phyloP scores from a whole-genome alignment of 2,329 filamentous ascomycete genomes.

The Drechmeria coniospora region DNA sequence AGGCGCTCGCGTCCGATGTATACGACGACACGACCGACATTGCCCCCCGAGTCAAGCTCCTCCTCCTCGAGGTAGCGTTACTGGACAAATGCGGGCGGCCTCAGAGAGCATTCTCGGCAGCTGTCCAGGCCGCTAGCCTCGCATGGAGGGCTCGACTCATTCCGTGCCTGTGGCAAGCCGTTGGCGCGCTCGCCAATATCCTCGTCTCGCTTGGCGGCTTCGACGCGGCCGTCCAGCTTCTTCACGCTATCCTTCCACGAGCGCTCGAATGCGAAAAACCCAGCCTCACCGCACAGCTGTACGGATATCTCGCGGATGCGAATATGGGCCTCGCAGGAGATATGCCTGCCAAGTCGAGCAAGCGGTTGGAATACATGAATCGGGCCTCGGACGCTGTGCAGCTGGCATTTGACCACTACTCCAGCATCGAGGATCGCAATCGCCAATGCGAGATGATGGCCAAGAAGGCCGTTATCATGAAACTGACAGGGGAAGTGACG shows the following conservation, averaged over 20 bases:
- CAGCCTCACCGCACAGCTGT: constrained; percentile 48
- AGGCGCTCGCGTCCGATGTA: constrained; percentile 24
- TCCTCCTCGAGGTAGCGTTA: constrained; percentile 58
- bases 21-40: constrained; percentile 36
- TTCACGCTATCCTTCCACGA: constrained; percentile 58
- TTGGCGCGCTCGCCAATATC: constrained; percentile 51
- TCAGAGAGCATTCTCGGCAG: constrained; percentile 61
- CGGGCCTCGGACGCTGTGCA: constrained; percentile 46
- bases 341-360: constrained; percentile 23
- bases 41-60: constrained; percentile 51
- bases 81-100: constrained; percentile 53
- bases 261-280: constrained; percentile 56
- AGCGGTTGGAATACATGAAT: constrained; percentile 39
- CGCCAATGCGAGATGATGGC: constrained; percentile 66
- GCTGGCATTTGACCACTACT: constrained; percentile 47
- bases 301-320: constrained; percentile 58
- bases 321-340: constrained; percentile 61
- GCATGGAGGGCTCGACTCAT: constrained; percentile 56
- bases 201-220: constrained; percentile 59
- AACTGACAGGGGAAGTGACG: constrained; percentile 47
- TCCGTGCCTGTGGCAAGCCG: constrained; percentile 56
- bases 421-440: constrained; percentile 46
- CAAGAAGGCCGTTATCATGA: constrained; percentile 68
- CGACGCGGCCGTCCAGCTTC: constrained; percentile 44
- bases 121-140: constrained; percentile 58